phyloP scores from a whole-genome alignment of 805 yeast genomes.

The Candida insectorum region DNA sequence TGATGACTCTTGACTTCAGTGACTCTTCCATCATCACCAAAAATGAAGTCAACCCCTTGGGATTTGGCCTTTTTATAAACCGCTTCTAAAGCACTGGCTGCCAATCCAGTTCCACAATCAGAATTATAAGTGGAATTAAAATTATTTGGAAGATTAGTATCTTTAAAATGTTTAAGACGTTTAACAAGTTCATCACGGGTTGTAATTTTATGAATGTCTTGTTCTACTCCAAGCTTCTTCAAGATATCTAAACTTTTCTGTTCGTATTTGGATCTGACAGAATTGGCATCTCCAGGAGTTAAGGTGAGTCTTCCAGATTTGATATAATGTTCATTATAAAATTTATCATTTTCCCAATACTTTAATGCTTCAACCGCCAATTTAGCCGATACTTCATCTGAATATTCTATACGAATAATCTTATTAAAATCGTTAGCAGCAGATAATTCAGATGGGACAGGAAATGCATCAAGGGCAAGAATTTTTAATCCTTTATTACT shows the following conservation, averaged over 20 bases:
- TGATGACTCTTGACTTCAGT: constrained; percentile 2
- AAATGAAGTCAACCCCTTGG: constrained; percentile 11
- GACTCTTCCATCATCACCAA: constrained; percentile 13
- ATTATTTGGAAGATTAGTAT: constrained; percentile 8
- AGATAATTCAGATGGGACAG: constrained; percentile 32
- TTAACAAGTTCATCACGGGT: constrained; percentile 6
- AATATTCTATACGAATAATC: constrained; percentile 19
- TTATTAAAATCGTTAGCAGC: constrained; percentile 39
- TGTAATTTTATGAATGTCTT: constrained; percentile 6
- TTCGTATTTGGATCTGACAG: constrained; percentile 12
- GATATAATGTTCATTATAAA: constrained; percentile 21
- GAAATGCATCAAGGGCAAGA: constrained; percentile 16
- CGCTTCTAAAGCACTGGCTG: constrained; percentile 12
- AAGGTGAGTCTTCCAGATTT: constrained; percentile 14
- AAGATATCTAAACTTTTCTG: constrained; percentile 9
- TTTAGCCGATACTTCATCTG: constrained; percentile 21
- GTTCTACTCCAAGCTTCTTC: constrained; percentile 10
- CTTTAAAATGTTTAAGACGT: constrained; percentile 5
- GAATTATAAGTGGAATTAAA: constrained; percentile 10
- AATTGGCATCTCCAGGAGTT: constrained; percentile 8
- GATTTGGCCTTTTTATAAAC: constrained; percentile 7
- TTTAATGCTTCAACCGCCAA: constrained; percentile 33
- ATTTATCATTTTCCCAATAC: constrained; percentile 35
- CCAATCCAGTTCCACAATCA: constrained; percentile 15
- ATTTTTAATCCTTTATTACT: constrained; percentile 24